Percentiles rank a stretch among this genome's conserved stretches.
These are phyloP conservation scores for Penstemon davidsonii DNA, from an alignment of 257 asterid species.

Conservation along the genomic window DNA sequence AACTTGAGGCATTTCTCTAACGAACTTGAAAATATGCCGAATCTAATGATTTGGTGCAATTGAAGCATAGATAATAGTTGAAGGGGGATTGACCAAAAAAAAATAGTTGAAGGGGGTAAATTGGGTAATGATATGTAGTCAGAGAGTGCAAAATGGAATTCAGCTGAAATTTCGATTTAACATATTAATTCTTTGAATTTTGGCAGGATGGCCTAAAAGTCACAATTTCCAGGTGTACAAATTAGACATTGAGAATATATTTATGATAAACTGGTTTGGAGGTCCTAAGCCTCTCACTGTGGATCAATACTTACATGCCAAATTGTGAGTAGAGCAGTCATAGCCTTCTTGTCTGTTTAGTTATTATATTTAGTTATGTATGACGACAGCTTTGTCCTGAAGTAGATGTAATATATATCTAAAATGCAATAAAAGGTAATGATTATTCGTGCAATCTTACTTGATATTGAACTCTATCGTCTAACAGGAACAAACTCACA, in stretches of 20 bases:
- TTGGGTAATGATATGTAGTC: too few relatives aligned
- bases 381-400: conserved; percentile 11
- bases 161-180: neutral
- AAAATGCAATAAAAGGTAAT: conserved; percentile 26
- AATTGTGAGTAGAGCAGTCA: conserved; percentile 44
- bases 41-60: too few relatives aligned
- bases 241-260: conserved; percentile 66
- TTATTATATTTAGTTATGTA: neutral
- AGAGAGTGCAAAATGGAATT: too few relatives aligned
- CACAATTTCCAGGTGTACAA: conserved; percentile 77
- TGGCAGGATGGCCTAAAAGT: conserved; percentile 83
- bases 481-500: conserved; percentile 30
- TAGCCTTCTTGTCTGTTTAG: neutral
- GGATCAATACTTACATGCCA: conserved; percentile 64
- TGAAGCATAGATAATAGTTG: too few relatives aligned
- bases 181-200: neutral
- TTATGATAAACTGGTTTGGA: conserved; percentile 89
- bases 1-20: too few relatives aligned
- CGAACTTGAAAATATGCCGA: too few relatives aligned
- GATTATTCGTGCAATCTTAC: neutral
- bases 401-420: conserved; percentile 18
- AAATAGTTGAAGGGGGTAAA: too few relatives aligned
- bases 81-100: too few relatives aligned
- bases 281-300: conserved; percentile 93
- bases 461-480: neutral